Percentiles rank a stretch among this genome's conserved stretches.
Evolutionary conservation across 306 rosid genomes (phyloP).

Genomic region (Herpetospermum pedunculosum): DNA sequence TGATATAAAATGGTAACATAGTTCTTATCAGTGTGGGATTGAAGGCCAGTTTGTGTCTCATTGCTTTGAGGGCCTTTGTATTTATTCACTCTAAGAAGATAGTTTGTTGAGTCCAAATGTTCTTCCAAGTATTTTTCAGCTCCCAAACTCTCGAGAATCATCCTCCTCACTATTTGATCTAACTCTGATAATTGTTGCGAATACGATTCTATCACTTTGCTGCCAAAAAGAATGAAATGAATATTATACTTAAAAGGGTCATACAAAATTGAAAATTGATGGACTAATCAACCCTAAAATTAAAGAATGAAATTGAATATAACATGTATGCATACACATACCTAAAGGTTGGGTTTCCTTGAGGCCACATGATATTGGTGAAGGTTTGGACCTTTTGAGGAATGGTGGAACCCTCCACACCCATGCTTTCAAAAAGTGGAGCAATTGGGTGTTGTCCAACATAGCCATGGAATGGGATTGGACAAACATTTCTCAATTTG

Average conservation of each 20-base stretch:
- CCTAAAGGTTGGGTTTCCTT: constrained; percentile 51
- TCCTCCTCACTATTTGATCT: constrained; percentile 51
- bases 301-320: too few relatives aligned
- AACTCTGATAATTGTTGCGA: constrained; percentile 36
- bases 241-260: too few relatives aligned
- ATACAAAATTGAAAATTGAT: too few relatives aligned
- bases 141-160: constrained; percentile 60
- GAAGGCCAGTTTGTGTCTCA: constrained; percentile 37
- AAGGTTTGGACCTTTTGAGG: constrained; percentile 27
- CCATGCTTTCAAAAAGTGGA: constrained; percentile 61
- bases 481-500: constrained; percentile 36
- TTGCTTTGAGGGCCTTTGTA: constrained; percentile 47
- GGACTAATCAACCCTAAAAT: too few relatives aligned
- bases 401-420: constrained; percentile 36
- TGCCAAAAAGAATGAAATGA: constrained; percentile 20
- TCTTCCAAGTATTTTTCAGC: constrained; percentile 57
- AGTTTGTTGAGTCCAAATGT: constrained; percentile 50
- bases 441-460: constrained; percentile 46
- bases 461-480: constrained; percentile 60
- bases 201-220: constrained; percentile 41
- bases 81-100: constrained; percentile 56
- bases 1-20: constrained; percentile 49
- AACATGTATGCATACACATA: not conserved
- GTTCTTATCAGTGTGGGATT: constrained; percentile 56
- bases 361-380: constrained; percentile 37